These are phyloP conservation scores for Candida stauntonica DNA, from an alignment of 805 yeast species.

Conservation along the genomic window DNA sequence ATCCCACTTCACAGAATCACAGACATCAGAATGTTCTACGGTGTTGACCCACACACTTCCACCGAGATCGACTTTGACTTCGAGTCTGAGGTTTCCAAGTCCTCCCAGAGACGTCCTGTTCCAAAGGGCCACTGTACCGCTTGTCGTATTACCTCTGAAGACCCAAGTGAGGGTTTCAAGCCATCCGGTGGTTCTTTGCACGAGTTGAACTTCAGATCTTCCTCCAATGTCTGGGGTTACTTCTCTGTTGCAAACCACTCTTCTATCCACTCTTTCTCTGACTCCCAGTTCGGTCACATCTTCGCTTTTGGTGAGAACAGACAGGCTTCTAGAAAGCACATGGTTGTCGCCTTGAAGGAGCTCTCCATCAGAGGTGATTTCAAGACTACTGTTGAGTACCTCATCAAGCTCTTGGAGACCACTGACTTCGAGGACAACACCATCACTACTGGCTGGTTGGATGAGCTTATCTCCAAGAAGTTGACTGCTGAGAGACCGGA, in stretches of 20 bases:
- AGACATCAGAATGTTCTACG: conserved; percentile 89
- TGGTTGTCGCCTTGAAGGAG: conserved; percentile 98
- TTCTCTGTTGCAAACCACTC: conserved; percentile 96
- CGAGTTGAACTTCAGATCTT: conserved; percentile 93
- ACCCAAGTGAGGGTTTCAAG: conserved; percentile 98
- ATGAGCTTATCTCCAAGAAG: conserved; percentile 87
- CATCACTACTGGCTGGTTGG: conserved; percentile 98
- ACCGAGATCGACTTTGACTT: conserved; percentile 91
- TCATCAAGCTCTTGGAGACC: conserved; percentile 91
- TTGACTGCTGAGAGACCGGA: conserved; percentile 98
- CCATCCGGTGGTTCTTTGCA: conserved; percentile 97
- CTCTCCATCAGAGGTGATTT: conserved; percentile 97
- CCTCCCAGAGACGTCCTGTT: conserved; percentile 83
- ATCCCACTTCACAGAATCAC: conserved; percentile 91
- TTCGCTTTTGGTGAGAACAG: conserved; percentile 99
- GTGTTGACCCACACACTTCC: conserved; percentile 91
- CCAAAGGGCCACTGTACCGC: conserved; percentile 99
- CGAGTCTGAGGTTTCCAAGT: conserved; percentile 61
- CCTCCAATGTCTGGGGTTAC: conserved; percentile 99
- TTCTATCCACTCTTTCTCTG: conserved; percentile 95
- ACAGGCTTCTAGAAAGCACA: conserved; percentile 95
- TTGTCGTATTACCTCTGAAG: conserved; percentile 98
- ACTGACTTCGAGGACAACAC: conserved; percentile 95
- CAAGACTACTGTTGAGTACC: conserved; percentile 95
- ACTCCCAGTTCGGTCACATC: conserved; percentile 98